Evolutionary conservation across 306 rosid species (phyloP).

Genomic region (Cicer bijugum): DNA sequence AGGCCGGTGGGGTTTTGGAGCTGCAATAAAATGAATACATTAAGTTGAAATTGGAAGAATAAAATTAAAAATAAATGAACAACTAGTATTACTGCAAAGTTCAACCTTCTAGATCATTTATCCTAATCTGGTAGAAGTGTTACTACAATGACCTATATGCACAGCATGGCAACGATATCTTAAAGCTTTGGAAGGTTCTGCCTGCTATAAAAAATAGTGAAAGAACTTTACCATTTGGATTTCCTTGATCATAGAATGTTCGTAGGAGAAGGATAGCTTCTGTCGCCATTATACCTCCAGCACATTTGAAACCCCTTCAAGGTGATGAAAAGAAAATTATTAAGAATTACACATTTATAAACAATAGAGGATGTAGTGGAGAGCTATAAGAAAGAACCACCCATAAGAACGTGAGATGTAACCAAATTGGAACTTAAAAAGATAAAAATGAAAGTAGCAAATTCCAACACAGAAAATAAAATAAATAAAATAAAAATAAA

Average conservation of each 20-base stretch:
- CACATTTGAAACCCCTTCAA: slow-evolving; percentile 72
- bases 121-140: neutral
- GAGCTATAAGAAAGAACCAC: slow-evolving; percentile 8
- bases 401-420: slow-evolving; percentile 7
- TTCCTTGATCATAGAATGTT: slow-evolving; percentile 90
- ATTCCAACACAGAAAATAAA: neutral
- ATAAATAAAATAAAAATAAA: neutral
- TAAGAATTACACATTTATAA: slow-evolving; percentile 16
- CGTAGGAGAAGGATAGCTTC: slow-evolving; percentile 83
- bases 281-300: slow-evolving; percentile 87
- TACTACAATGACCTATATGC: neutral
- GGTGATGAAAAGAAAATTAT: slow-evolving; percentile 43
- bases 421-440: neutral
- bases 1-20: slow-evolving; percentile 93
- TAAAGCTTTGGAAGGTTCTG: slow-evolving; percentile 29
- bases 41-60: neutral
- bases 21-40: slow-evolving; percentile 53
- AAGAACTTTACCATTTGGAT: slow-evolving; percentile 75
- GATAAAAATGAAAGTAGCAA: neutral
- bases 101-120: neutral
- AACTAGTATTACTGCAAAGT: too few relatives aligned
- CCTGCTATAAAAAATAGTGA: neutral
- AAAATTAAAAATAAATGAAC: neutral
- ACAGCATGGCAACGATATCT: slow-evolving; percentile 9
- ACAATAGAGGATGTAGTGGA: neutral